Evolutionary conservation across 1,284 basidiomycete genomes (phyloP), one percentile per base, ranked within the genome.

Genomic region (Ceratobasidium sp.): DNA sequence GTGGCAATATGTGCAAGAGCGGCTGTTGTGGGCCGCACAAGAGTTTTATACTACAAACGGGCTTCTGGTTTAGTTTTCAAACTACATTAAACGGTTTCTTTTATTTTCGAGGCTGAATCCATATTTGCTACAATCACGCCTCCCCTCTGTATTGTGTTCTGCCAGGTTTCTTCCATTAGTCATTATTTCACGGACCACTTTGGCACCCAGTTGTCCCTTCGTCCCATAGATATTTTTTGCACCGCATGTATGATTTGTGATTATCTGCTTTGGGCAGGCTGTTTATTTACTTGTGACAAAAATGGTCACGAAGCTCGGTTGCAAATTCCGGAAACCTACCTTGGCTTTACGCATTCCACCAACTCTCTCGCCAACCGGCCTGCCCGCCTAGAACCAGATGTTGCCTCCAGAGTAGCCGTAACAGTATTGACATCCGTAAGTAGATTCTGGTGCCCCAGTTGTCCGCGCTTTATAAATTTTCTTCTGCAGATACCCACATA

Each of bases 1-100:
- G 78, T 95, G 93, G 93, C 81, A 80, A 13, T 29, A 63, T 13
- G 48, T 59, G n/a, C 58, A 92, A 82, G 81, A 81, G 69, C 82
- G 84, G 53, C 79, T 91, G 76, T 81, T 95, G 79, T 80, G 79
- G 37, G 81, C 80, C 16, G 85, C 88, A 69, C 84, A 82, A 76
- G 81, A 82, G 76, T 92, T 89, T 81, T 92, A 90, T 81, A 78
- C 78, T 29, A 79, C 31, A 22, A 53, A 63, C 37, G 46, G 34
- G 48, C 59, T 73, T 62, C 37, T 71, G 37, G 27, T 59, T 22
- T 73, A 43, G 62, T 22, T 73, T 41, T 24, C 58, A 61, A 61
- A 16, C n/a, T 58, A 19, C 31, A 37, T 37, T 37, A 9, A 37
- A 37, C 34, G 69, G 59, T 62, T 63, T 54, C 58, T 16, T 43